These are phyloP conservation scores for Yarrowia porcina DNA, from an alignment of 805 yeast species.

Conservation along the genomic window DNA sequence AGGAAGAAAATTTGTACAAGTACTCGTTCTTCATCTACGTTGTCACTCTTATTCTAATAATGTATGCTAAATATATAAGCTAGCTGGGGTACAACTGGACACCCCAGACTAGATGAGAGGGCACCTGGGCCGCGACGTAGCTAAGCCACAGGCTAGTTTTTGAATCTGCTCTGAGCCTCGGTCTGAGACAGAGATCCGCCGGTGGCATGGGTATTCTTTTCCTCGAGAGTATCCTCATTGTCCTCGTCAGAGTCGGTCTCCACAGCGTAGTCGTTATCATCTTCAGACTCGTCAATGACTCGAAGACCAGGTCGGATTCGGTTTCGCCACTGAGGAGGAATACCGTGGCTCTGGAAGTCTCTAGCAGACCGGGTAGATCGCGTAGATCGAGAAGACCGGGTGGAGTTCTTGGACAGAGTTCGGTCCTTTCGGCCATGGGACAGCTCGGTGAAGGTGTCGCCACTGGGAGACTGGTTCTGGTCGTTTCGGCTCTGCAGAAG, in stretches of 20 bases:
- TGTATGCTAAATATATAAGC: constrained; percentile 23
- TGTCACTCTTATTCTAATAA: neutral
- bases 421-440: neutral
- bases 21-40: neutral
- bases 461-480: neutral
- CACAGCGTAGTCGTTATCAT: constrained; percentile 7
- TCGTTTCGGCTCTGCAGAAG: constrained; percentile 2
- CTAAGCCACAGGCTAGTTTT: neutral
- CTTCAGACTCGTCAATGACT: constrained; percentile 9
- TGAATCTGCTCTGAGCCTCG: neutral
- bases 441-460: constrained; percentile 11
- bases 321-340: constrained; percentile 2
- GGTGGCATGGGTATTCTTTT: neutral
- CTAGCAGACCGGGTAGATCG: neutral
- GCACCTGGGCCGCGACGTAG: too few relatives aligned
- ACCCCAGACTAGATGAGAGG: constrained; percentile 12
- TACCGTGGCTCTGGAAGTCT: neutral
- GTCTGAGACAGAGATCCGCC: neutral
- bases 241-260: neutral
- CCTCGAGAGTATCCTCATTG: constrained; percentile 7
- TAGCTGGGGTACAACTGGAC: neutral
- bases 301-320: constrained; percentile 25
- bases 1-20: too few relatives aligned
- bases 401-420: neutral
- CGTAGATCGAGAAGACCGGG: neutral